Conservation (phyloP, 495 filamentous ascomycete species). For the Platismatia glauca region DNA sequence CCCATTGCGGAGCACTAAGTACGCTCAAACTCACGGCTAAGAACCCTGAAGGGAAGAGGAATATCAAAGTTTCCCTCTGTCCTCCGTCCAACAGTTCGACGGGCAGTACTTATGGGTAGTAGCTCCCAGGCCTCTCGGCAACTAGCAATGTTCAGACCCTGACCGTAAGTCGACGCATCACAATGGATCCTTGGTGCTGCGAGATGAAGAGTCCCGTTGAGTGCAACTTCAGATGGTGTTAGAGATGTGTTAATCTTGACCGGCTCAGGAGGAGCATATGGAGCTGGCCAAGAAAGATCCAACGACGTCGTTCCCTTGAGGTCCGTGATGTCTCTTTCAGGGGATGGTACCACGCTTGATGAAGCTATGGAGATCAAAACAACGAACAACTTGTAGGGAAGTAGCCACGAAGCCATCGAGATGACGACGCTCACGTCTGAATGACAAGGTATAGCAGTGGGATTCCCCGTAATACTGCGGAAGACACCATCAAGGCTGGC, state of each 20-base stretch:
- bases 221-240: not conserved
- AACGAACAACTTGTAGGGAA: not conserved
- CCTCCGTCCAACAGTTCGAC: not conserved
- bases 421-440: not conserved
- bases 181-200: not conserved
- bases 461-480: not conserved
- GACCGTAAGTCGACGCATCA: not conserved
- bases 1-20: not conserved
- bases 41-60: not conserved
- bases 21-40: not conserved
- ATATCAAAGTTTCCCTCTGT: not conserved
- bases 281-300: not conserved
- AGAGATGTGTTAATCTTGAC: not conserved
- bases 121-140: slow-evolving; percentile 2
- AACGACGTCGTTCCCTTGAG: not conserved
- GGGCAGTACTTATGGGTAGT: not conserved
- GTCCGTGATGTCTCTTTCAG: not conserved
- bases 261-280: not conserved
- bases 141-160: not conserved
- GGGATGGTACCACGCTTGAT: not conserved
- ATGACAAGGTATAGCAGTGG: not conserved
- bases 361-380: not conserved
- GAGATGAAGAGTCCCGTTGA: not conserved
- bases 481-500: not conserved
- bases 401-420: not conserved